A percentile compares a stretch with the other conserved stretches of the same genome.
Evolutionary conservation across 192 early-diverging fungal genomes (phyloP).

Genomic region (Coemansia sp.): DNA sequence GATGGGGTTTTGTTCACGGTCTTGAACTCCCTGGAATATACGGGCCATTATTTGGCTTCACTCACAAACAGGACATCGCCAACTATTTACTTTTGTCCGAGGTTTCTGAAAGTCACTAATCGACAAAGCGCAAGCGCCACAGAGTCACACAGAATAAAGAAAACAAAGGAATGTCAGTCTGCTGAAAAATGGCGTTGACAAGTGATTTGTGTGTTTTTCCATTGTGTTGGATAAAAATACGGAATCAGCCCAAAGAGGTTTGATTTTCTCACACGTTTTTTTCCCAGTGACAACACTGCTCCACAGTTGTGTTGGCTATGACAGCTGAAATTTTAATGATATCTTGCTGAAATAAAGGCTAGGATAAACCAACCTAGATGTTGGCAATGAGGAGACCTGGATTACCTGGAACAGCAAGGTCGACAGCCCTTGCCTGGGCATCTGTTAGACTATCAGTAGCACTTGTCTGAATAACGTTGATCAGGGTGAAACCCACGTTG

Average conservation of each 20-base stretch:
- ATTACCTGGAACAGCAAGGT: constrained; percentile 49
- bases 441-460: constrained; percentile 32
- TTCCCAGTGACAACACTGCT: too few relatives aligned
- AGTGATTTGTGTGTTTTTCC: too few relatives aligned
- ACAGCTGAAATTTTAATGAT: too few relatives aligned
- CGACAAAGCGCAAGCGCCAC: not conserved
- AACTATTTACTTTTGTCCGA: not conserved
- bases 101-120: not conserved
- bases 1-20: not conserved
- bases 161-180: too few relatives aligned
- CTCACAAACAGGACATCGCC: constrained; percentile 2
- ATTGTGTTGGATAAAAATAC: too few relatives aligned
- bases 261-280: too few relatives aligned
- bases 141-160: not conserved
- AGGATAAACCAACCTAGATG: too few relatives aligned
- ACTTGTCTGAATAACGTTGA: constrained; percentile 52
- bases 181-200: too few relatives aligned
- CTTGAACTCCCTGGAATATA: too few relatives aligned
- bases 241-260: too few relatives aligned
- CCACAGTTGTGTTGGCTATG: too few relatives aligned
- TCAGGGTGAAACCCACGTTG: constrained; percentile 58
- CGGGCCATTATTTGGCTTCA: not conserved
- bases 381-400: constrained; percentile 46
- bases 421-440: constrained; percentile 29
- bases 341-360: too few relatives aligned